Evolutionary conservation across 768 basidiomycete genomes (phyloP).

Genomic region (Boletus patriciae): DNA sequence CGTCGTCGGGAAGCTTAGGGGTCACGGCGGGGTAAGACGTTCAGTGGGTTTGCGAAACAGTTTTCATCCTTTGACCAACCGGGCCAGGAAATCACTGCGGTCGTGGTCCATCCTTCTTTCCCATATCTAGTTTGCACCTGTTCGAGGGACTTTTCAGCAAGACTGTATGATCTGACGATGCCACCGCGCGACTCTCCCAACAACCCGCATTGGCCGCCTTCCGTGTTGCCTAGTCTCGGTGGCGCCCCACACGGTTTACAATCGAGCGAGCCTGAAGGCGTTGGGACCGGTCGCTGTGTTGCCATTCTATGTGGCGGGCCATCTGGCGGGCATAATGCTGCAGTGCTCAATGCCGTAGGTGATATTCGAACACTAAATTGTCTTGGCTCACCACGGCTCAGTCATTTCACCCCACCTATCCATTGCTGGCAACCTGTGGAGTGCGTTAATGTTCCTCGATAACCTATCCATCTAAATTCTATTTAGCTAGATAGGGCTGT

Average conservation of each 20-base stretch:
- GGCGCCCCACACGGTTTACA: conserved; percentile 72
- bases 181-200: conserved; percentile 35
- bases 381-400: conserved; percentile 26
- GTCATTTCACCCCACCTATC: conserved; percentile 67
- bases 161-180: conserved; percentile 63
- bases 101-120: conserved; percentile 59
- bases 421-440: conserved; percentile 75
- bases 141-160: conserved; percentile 66
- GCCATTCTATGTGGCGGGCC: conserved; percentile 65
- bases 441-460: conserved; percentile 40
- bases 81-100: conserved; percentile 59
- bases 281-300: conserved; percentile 58
- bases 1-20: conserved; percentile 53
- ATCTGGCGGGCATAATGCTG: conserved; percentile 71
- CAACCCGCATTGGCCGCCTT: conserved; percentile 63
- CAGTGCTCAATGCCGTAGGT: conserved; percentile 64
- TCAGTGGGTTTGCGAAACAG: background rate
- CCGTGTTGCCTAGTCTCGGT: conserved; percentile 48
- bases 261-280: conserved; percentile 57
- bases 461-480: background rate
- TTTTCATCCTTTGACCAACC: conserved; percentile 22
- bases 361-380: background rate
- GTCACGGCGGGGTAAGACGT: conserved; percentile 68
- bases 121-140: conserved; percentile 69
- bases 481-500: conserved; percentile 67